A percentile compares a stretch with the other conserved stretches of the same genome.
Evolutionary conservation across 805 yeast species (phyloP).

Genomic region (Candida krabiensis): DNA sequence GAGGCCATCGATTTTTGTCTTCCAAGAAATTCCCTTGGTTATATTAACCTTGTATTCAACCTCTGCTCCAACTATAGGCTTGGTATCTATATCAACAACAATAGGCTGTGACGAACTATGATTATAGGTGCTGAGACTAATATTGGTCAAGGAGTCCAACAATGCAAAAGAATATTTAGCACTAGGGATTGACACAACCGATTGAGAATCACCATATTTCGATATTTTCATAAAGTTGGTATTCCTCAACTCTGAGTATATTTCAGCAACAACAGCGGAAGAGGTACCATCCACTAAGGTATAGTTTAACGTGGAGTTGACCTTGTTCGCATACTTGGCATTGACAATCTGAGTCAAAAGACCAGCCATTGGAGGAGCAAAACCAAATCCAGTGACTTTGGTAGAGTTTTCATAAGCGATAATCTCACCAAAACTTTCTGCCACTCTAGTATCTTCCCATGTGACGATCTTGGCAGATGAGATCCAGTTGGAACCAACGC

Average conservation of each 20-base stretch:
- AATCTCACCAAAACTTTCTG: slow-evolving; percentile 40
- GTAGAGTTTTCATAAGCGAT: slow-evolving; percentile 29
- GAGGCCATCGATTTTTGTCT: slow-evolving; percentile 22
- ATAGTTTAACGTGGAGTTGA: slow-evolving; percentile 38
- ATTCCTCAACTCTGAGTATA: slow-evolving; percentile 32
- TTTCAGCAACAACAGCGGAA: slow-evolving; percentile 31
- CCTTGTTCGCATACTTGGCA: slow-evolving; percentile 34
- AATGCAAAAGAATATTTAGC: slow-evolving; percentile 27
- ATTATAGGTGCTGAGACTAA: slow-evolving; percentile 20
- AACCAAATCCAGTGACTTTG: slow-evolving; percentile 31
- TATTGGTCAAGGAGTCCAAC: slow-evolving; percentile 21
- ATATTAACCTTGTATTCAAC: slow-evolving; percentile 31
- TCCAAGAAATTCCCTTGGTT: slow-evolving; percentile 21
- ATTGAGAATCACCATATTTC: slow-evolving; percentile 42
- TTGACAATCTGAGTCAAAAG: slow-evolving; percentile 38
- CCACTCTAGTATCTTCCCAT: slow-evolving; percentile 49
- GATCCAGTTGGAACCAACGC: slow-evolving; percentile 57
- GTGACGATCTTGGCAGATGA: slow-evolving; percentile 54
- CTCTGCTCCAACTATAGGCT: slow-evolving; percentile 23
- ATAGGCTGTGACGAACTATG: slow-evolving; percentile 33
- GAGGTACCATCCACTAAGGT: slow-evolving; percentile 39
- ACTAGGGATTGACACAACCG: slow-evolving; percentile 23
- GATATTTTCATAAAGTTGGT: slow-evolving; percentile 40
- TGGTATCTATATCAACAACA: slow-evolving; percentile 20
- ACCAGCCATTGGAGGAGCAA: slow-evolving; percentile 40